phyloP scores from a whole-genome alignment of 2,329 filamentous ascomycete species.

The Exophiala mesophila region DNA sequence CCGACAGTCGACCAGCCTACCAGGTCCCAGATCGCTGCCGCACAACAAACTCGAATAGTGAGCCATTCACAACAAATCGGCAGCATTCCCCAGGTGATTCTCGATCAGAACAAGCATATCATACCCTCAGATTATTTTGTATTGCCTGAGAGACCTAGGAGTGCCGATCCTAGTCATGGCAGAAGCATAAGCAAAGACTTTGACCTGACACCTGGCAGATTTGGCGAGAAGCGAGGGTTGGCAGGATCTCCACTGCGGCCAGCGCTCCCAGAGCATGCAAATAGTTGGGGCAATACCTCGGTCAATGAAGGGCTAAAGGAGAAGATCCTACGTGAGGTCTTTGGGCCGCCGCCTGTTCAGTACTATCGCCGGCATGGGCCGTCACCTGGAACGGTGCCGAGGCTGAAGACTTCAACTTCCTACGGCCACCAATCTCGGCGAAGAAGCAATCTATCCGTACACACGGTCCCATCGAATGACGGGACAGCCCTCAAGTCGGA shows the following conservation, averaged over 20 bases:
- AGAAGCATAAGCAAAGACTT: constrained; percentile 18
- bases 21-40: constrained; percentile 3
- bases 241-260: constrained; percentile 18
- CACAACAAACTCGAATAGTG: constrained; percentile 49
- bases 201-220: not conserved
- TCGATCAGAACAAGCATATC: constrained; percentile 91
- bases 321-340: constrained; percentile 88
- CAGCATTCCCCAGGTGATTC: constrained; percentile 81
- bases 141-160: constrained; percentile 46
- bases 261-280: constrained; percentile 44
- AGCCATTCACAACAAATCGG: constrained; percentile 72
- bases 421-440: constrained; percentile 29
- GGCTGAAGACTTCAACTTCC: constrained; percentile 30
- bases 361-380: constrained; percentile 65
- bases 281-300: constrained; percentile 81
- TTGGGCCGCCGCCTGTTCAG: constrained; percentile 75
- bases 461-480: constrained; percentile 4
- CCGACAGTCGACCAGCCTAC: not conserved
- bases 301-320: constrained; percentile 85
- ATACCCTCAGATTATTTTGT: constrained; percentile 78
- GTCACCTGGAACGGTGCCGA: constrained; percentile 61
- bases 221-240: not conserved
- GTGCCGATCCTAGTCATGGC: constrained; percentile 31
- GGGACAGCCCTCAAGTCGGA: not conserved
- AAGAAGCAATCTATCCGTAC: constrained; percentile 32